phyloP scores from a whole-genome alignment of 2,329 filamentous ascomycete genomes.

The Endoconidiophora polonica region DNA sequence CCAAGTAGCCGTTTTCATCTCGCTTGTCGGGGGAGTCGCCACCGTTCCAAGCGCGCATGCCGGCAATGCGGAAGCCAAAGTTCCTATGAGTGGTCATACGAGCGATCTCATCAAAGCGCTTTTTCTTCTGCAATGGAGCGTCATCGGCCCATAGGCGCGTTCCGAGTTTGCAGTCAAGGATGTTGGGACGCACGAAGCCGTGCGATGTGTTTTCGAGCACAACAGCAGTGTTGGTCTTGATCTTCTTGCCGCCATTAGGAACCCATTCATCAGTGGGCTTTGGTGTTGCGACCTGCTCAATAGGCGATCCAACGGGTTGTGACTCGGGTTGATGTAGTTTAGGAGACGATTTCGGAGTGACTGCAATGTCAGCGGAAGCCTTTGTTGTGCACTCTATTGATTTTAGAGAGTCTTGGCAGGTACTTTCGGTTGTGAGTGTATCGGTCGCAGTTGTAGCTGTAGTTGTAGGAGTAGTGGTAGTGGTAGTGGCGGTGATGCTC shows the following conservation, averaged over 20 bases:
- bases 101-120: constrained; percentile 42
- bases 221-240: constrained; percentile 63
- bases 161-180: constrained; percentile 86
- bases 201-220: constrained; percentile 72
- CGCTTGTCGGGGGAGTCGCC: constrained; percentile 33
- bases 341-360: background rate
- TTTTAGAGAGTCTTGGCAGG: too few relatives aligned
- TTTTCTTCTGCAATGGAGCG: constrained; percentile 40
- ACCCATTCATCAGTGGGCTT: constrained; percentile 23
- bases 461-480: constrained; percentile 17
- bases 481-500: constrained; percentile 7
- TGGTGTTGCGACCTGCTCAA: background rate
- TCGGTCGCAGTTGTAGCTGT: background rate
- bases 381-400: too few relatives aligned
- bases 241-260: constrained; percentile 37
- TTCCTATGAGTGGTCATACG: constrained; percentile 41
- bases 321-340: too few relatives aligned
- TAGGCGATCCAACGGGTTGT: background rate
- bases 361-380: constrained; percentile 20
- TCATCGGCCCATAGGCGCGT: constrained; percentile 71
- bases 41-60: constrained; percentile 47
- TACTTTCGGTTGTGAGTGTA: constrained; percentile 23
- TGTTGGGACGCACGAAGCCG: constrained; percentile 71
- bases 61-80: constrained; percentile 46
- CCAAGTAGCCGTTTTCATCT: constrained; percentile 36